phyloP scores from a whole-genome alignment of 495 filamentous ascomycete genomes.

The Daldinia decipiens region DNA sequence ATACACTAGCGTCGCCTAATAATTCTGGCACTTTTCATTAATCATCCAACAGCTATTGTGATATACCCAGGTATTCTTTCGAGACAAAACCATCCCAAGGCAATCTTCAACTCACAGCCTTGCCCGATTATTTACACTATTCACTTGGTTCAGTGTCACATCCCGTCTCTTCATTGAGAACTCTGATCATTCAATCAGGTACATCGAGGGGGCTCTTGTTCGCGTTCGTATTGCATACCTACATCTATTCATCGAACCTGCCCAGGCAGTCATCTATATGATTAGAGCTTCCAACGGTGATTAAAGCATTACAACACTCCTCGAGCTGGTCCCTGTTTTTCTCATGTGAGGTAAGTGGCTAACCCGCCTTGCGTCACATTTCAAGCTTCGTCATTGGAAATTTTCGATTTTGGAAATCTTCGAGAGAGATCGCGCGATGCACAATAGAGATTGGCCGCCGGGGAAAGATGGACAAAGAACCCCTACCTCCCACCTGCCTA shows the following conservation, averaged over 20 bases:
- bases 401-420: background rate
- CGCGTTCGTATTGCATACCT: background rate
- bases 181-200: conserved; percentile 22
- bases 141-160: conserved; percentile 24
- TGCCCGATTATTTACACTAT: conserved; percentile 20
- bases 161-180: conserved; percentile 13
- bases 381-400: background rate
- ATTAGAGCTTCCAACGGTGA: no score
- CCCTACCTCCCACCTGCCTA: conserved; percentile 10
- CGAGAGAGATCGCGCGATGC: background rate
- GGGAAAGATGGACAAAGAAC: conserved; percentile 2
- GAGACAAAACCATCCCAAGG: conserved; percentile 31
- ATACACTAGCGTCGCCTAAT: conserved; percentile 17
- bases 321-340: background rate
- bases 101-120: conserved; percentile 31
- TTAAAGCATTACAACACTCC: background rate
- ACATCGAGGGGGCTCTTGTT: background rate
- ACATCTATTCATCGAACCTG: conserved; percentile 6
- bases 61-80: conserved; percentile 7
- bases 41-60: conserved; percentile 12
- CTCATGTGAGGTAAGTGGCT: background rate
- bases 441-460: background rate
- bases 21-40: conserved; percentile 20
- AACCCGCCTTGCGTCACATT: background rate
- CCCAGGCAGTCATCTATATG: background rate